Percentiles rank a stretch among this genome's conserved stretches.
These are phyloP conservation scores for Mycosarcoma mackinlayi DNA, from an alignment of 1,284 basidiomycete genomes.

Conservation along the genomic window DNA sequence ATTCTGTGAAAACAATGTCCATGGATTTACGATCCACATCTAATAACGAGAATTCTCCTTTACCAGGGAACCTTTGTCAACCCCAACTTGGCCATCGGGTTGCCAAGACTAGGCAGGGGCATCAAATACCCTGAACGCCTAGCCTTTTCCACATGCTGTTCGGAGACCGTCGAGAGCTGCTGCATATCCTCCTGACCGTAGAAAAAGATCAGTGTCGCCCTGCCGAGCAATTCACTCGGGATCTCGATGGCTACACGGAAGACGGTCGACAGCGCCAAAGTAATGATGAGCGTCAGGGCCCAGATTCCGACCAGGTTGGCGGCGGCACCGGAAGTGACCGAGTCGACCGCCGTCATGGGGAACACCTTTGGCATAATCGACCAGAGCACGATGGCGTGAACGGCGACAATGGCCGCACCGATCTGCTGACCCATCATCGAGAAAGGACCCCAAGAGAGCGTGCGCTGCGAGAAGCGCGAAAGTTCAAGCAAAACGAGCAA, in stretches of 20 bases:
- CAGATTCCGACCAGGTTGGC: constrained; percentile 43
- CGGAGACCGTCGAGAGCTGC: constrained; percentile 13
- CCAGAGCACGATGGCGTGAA: constrained; percentile 44
- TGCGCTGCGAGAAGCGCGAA: constrained; percentile 14
- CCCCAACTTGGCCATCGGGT: constrained; percentile 47
- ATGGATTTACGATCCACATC: no score
- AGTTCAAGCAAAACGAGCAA: constrained; percentile 35
- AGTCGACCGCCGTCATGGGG: constrained; percentile 26
- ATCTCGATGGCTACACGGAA: constrained; percentile 38
- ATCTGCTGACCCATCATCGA: constrained; percentile 49
- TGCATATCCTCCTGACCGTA: constrained; percentile 48
- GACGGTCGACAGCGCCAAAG: constrained; percentile 27
- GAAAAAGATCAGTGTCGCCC: constrained; percentile 44
- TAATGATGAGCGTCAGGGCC: constrained; percentile 37
- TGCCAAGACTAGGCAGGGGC: constrained; percentile 42
- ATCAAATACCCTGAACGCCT: constrained; percentile 27
- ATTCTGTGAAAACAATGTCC: neutral
- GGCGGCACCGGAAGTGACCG: constrained; percentile 24
- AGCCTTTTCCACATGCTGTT: constrained; percentile 38
- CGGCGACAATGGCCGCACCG: constrained; percentile 32
- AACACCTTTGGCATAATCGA: constrained; percentile 43
- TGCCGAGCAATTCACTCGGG: constrained; percentile 39
- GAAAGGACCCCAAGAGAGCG: constrained; percentile 18
- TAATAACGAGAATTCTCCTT: neutral
- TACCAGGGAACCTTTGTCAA: constrained; percentile 43